Evolutionary conservation across 257 asterid species (phyloP).

Genomic region (Lycium barbarum): DNA sequence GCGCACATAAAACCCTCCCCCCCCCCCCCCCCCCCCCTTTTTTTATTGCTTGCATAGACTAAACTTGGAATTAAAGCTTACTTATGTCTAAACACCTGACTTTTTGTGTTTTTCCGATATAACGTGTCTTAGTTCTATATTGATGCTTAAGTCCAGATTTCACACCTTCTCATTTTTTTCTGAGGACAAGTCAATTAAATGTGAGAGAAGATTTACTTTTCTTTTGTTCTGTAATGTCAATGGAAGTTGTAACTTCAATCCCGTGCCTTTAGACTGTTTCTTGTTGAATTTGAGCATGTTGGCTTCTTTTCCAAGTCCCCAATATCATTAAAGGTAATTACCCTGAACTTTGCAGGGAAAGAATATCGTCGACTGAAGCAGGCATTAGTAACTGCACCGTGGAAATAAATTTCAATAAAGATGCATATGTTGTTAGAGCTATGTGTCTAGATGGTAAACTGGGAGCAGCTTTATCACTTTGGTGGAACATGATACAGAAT

Average conservation of each 20-base stretch:
- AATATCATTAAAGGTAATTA: slow-evolving; percentile 4
- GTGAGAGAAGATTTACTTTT: background rate
- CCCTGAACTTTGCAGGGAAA: slow-evolving; percentile 42
- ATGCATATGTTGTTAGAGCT: slow-evolving; percentile 53
- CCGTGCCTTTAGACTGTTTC: background rate
- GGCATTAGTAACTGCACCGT: slow-evolving; percentile 35
- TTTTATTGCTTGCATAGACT: background rate
- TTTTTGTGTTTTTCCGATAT: background rate
- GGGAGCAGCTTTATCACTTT: slow-evolving; percentile 62
- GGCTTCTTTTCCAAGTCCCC: background rate
- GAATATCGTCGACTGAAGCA: slow-evolving; percentile 48
- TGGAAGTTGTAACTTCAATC: background rate
- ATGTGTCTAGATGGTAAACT: slow-evolving; percentile 72
- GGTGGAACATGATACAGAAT: slow-evolving; percentile 61
- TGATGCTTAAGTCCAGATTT: background rate
- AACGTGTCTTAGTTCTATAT: background rate
- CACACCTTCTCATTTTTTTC: background rate
- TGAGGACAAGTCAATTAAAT: background rate
- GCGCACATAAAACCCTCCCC: background rate
- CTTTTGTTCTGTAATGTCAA: background rate
- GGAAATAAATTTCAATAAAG: slow-evolving; percentile 40
- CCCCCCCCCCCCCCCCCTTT: background rate
- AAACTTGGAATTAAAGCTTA: background rate
- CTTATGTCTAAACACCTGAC: background rate
- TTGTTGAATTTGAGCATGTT: background rate